These are phyloP conservation scores for Saccharomyces kudriavzevii DNA, from an alignment of 805 yeast genomes.

Conservation along the genomic window DNA sequence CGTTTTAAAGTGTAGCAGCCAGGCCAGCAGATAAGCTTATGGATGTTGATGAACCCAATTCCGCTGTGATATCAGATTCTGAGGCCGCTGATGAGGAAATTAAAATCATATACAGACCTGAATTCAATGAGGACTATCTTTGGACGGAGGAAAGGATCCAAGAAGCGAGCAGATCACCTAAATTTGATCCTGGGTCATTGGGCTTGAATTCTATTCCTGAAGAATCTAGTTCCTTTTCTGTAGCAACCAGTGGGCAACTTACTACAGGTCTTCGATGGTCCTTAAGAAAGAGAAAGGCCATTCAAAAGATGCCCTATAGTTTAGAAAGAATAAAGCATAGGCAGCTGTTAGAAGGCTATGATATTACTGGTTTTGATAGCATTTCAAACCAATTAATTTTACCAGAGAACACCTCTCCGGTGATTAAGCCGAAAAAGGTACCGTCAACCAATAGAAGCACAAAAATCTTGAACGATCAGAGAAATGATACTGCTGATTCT, in stretches of 20 bases:
- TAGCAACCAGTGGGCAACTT: not conserved
- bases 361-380: constrained; percentile 19
- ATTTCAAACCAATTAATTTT: constrained; percentile 15
- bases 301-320: constrained; percentile 31
- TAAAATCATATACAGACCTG: not conserved
- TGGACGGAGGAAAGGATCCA: not conserved
- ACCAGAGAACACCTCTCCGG: constrained; percentile 5
- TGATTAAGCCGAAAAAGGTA: not conserved
- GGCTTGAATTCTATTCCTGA: not conserved
- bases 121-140: not conserved
- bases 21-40: not conserved
- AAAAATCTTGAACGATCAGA: not conserved
- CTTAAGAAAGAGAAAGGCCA: constrained; percentile 28
- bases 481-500: not conserved
- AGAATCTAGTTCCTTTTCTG: not conserved
- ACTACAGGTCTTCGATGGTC: constrained; percentile 8
- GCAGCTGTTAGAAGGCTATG: constrained; percentile 26
- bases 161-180: not conserved
- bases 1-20: constrained; percentile 6
- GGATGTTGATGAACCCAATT: constrained; percentile 2
- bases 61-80: constrained; percentile 24
- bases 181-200: not conserved
- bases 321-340: constrained; percentile 28
- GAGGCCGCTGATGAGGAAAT: constrained; percentile 16
- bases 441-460: not conserved